Evolutionary conservation across 2,329 filamentous ascomycete species (phyloP), one percentile per base, ranked within the genome.

Genomic region (Aureobasidium sp.): DNA sequence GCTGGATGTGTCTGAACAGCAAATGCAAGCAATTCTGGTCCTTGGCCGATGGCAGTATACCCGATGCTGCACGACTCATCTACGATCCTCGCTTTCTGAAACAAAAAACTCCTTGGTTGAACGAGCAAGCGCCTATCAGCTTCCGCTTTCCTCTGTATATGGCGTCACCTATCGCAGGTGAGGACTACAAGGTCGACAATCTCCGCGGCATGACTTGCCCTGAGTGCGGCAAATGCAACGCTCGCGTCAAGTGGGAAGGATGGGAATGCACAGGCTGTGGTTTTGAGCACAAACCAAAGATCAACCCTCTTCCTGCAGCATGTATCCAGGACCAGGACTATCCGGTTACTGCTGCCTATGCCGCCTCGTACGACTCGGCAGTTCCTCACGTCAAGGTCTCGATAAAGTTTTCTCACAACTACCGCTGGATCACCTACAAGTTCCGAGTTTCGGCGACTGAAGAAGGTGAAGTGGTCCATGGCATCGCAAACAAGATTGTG

Each of bases 181-280:
- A 74, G 52, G 75, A 78, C 3, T 75, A 77, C 0, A 74, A 79
- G 10, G 68, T 70, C 2, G 65, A 71, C 7, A 80, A 77, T 53
- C 84, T 80, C 61, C 71, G 73, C 47, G 86, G 85, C 0, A 78
- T 88, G 41, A 79, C 85, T 2, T 90, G 86, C 59, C 81, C 80
- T 0, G 55, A 68, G 1, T 90, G 86, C 58, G 69, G 73, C 0
- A 75, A 79, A 35, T 87, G 85, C 60, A 81, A 75, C 37, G 74
- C 80, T 2, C 75, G 85, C 1, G 70, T 76, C 12, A 66, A 74
- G 21, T 90, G 84, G 83, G 68, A 67, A 4, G 73, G 75, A 1
- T 88, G 83, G 84, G 66, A 70, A 22, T 90, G 85, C 56, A 70
- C 75, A 32, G 60, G 59, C 1, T 87, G 83, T 59, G 64, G 62